Conservation (phyloP, 1,284 basidiomycete genomes). For the Sparassis latifolia region DNA sequence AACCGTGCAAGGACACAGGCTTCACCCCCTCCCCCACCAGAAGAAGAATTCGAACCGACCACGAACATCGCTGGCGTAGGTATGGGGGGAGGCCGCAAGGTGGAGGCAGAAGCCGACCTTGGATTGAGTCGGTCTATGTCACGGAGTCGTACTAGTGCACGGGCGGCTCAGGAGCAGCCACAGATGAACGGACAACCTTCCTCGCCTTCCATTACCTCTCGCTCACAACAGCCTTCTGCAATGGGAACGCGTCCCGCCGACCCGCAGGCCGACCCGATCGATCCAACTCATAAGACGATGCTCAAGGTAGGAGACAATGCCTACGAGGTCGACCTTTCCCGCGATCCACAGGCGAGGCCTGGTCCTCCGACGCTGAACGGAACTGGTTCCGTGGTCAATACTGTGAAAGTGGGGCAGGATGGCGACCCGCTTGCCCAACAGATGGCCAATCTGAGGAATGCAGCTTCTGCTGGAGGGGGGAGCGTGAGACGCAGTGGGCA, state of each 20-base stretch:
- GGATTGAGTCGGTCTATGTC: slow-evolving; percentile 23
- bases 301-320: slow-evolving; percentile 62
- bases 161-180: slow-evolving; percentile 11
- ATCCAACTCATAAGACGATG: slow-evolving; percentile 48
- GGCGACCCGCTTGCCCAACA: slow-evolving; percentile 57
- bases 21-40: slow-evolving; percentile 30
- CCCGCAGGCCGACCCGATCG: slow-evolving; percentile 48
- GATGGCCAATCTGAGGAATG: slow-evolving; percentile 38
- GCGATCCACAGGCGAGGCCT: slow-evolving; percentile 42
- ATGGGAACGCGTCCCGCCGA: slow-evolving; percentile 31
- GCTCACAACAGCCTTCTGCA: slow-evolving; percentile 4
- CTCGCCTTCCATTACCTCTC: slow-evolving; percentile 2
- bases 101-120: slow-evolving; percentile 11
- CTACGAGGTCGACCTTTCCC: slow-evolving; percentile 58
- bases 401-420: slow-evolving; percentile 34
- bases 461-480: slow-evolving; percentile 15
- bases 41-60: slow-evolving; percentile 34
- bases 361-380: slow-evolving; percentile 11
- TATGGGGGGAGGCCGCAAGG: slow-evolving; percentile 32
- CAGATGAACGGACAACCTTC: background rate
- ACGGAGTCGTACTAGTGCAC: slow-evolving; percentile 28
- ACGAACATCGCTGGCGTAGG: slow-evolving; percentile 66
- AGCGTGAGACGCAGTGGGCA: slow-evolving; percentile 42
- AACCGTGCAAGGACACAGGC: slow-evolving; percentile 36
- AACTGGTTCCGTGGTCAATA: slow-evolving; percentile 1